These are phyloP conservation scores for Lepiota venenata DNA, from an alignment of 768 basidiomycete genomes.

Conservation along the genomic window DNA sequence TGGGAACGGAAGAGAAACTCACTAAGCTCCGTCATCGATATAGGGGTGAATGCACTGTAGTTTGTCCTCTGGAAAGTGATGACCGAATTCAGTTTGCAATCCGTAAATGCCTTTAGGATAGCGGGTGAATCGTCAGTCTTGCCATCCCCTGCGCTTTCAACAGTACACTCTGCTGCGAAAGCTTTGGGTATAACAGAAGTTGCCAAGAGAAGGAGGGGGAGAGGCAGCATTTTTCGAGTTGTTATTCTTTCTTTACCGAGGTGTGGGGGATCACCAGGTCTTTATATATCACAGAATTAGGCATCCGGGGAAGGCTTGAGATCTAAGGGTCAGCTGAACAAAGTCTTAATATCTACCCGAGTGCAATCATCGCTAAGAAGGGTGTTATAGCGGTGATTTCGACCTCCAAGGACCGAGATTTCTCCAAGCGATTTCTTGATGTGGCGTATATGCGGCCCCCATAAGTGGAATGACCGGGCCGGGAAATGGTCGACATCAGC, in stretches of 20 bases:
- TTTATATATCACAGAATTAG: background rate
- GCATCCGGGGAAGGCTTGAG: no score
- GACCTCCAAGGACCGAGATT: no score
- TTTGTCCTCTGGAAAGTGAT: constrained; percentile 32
- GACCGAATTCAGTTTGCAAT: constrained; percentile 29
- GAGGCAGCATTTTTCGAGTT: background rate
- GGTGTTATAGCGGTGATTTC: no score
- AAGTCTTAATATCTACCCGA: no score
- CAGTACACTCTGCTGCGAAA: constrained; percentile 20
- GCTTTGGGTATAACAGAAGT: background rate
- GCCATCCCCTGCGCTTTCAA: constrained; percentile 23
- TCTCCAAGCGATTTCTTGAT: no score
- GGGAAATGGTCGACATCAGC: no score
- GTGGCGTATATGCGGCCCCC: no score
- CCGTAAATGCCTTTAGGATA: constrained; percentile 32
- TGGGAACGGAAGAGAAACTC: background rate
- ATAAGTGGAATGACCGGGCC: no score
- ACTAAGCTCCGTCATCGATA: constrained; percentile 30
- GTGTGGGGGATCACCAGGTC: no score
- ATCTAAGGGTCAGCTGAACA: no score
- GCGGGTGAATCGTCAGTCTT: constrained; percentile 30
- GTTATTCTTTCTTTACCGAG: background rate
- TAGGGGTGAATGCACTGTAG: constrained; percentile 34
- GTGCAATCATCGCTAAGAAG: no score
- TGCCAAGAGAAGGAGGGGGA: constrained; percentile 6